Base-by-base conservation (phyloP, 306 rosid genomes). In the Begonia peltatifolia region DNA sequence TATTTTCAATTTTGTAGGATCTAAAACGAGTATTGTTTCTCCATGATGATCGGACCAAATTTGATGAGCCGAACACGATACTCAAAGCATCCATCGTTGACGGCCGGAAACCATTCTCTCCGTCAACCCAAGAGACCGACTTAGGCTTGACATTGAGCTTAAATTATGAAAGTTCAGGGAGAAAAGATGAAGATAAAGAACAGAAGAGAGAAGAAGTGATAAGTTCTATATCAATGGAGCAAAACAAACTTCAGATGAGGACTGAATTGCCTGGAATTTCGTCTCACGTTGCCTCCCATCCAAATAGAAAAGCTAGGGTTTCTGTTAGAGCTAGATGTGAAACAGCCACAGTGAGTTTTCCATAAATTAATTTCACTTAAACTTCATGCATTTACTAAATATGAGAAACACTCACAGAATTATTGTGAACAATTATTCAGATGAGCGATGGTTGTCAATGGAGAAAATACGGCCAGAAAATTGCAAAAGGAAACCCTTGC, bases 381-480 rank as follows among this genome's bases (percentile, higher is more conserved):
- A 17, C 1, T 17, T 17, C 18, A 17, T 25, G 35, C 35, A 25
- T 25, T 25, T 25, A 25, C 35, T 25, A 25, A 25, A 25, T 25
- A 25, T 17, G 18, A 42, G 6, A 50, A 14, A 11, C 22, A 64
- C 12, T 13, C 42, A 2, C 35, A 47, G 9, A 13, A 9, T 9
- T 14, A n/a, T 17, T 20, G n/a, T 46, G 12, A 38, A 16, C 36
- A 20, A 50, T 35, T 38, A 4, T 44, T 15, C 59, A 89, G 95
- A 80, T 90, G 94, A 85, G 83, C 20, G 97, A 90, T 73, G 95
- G 97, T 1, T 85, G 97, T 10, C 95, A 85, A 64, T 90, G 97
- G 97, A 80, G 97, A 63, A 90, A 90, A 78, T 90, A 90, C 53
- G 97, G 95, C n/a, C 97, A 90, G 57, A 90, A 90, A 74, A 83